Conservation (phyloP, 2,329 filamentous ascomycete genomes). For the Colletotrichum sp. region DNA sequence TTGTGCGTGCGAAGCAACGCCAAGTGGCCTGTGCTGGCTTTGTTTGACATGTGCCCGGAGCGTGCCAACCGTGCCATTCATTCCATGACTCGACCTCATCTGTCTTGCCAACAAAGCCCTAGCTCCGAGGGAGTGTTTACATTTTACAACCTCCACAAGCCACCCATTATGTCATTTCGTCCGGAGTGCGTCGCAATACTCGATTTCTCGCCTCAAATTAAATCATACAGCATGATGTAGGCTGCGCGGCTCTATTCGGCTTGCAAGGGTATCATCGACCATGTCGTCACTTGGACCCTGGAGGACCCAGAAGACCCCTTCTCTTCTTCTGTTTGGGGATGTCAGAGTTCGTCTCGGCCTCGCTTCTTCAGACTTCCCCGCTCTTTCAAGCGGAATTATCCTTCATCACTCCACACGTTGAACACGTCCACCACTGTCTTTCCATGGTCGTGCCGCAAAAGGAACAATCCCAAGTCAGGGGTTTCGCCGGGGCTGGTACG, state of each 20-base stretch:
- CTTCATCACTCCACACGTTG: slow-evolving; percentile 60
- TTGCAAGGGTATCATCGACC: slow-evolving; percentile 5
- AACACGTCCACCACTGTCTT: slow-evolving; percentile 62
- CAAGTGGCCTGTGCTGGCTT: background rate
- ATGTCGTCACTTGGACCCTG: slow-evolving; percentile 22
- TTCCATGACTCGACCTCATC: background rate
- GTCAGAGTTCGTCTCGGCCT: background rate
- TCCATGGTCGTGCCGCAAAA: slow-evolving; percentile 58
- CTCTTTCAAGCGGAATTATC: slow-evolving; percentile 43
- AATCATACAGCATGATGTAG: background rate
- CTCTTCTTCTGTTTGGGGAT: background rate
- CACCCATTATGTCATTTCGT: slow-evolving; percentile 12
- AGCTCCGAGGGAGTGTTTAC: background rate
- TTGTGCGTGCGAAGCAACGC: background rate
- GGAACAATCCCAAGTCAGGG: slow-evolving; percentile 55
- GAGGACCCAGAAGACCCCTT: slow-evolving; percentile 1
- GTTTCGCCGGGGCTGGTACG: slow-evolving; percentile 24
- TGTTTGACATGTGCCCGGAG: slow-evolving; percentile 6
- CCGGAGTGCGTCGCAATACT: background rate
- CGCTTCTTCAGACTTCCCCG: background rate
- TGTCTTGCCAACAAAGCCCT: background rate
- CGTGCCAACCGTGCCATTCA: background rate
- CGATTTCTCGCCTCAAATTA: background rate
- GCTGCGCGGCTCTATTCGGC: background rate
- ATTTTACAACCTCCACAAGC: background rate